Base-by-base conservation (phyloP, 192 early-diverging fungal genomes). In the Backusella psychrophila region DNA sequence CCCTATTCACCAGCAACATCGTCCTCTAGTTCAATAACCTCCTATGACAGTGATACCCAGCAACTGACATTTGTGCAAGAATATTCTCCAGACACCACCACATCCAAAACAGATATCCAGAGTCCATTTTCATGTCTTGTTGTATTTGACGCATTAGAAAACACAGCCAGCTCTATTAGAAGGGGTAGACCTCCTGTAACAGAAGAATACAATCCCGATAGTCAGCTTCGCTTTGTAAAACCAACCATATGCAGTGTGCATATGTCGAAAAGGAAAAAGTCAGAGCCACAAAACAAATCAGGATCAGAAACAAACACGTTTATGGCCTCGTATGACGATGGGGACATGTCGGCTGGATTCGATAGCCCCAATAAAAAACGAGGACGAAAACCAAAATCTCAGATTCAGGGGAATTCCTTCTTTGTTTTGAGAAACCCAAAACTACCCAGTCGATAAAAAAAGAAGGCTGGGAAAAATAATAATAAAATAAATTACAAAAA, bases 311-410 rank as follows among this genome's bases (percentile, higher is more conserved):
- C 56, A 63, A n/a, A 19, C 17, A 11, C 56, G 21, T 63, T 63
- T 63, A 63, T 63, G 56, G 23, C 7, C 12, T 63, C 56, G 21
- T 63, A 29, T 63, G 26, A 23, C 56, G 26, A 63, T 12, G 76
- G 29, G 29, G 19, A 70, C 7, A 72, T 72, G 70, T 38, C 75
- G 11, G 26, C 56, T 11, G 75, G 71, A 17, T 80, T 80, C 23
- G 76, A 75, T 19, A 73, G 53, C 53, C 34, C 80, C 5, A 82
- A 75, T 44, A 82, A 78, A 65, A 82, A 82, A 73, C 77, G 80
- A 36, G 80, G 80, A 21, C 31, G 80, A 6, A 82, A 82, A 73
- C 80, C 80, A 17, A 82, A 82, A 49, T 78, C 76, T 14, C 80
- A 77, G 36, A 78, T 82, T 36, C 73, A 74, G 67, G 80, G 80